Conservation (phyloP, 768 basidiomycete genomes). For the Podaxis sp. region DNA sequence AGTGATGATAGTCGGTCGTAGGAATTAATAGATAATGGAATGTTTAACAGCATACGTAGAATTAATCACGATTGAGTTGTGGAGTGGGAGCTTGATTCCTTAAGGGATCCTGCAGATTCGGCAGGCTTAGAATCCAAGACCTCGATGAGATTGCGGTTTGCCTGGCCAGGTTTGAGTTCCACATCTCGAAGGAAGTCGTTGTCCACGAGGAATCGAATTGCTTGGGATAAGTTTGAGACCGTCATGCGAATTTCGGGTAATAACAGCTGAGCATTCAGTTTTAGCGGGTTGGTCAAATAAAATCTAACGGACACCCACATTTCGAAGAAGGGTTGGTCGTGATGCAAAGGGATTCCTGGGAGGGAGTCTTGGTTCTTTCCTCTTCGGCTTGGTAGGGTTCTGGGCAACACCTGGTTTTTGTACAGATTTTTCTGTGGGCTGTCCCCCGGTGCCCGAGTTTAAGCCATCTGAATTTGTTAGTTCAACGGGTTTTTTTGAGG, state of each 20-base stretch:
- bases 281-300: background rate
- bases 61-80: background rate
- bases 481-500: slow-evolving; percentile 39
- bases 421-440: background rate
- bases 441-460: background rate
- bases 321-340: slow-evolving; percentile 71
- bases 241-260: slow-evolving; percentile 84
- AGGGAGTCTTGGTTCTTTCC: slow-evolving; percentile 20
- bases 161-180: slow-evolving; percentile 78
- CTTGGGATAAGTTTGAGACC: slow-evolving; percentile 88
- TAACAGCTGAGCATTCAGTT: slow-evolving; percentile 49
- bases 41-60: background rate
- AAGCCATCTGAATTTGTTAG: background rate
- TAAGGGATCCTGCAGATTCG: background rate
- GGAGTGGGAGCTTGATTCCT: background rate
- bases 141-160: slow-evolving; percentile 57
- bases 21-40: background rate
- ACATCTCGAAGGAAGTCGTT: slow-evolving; percentile 84
- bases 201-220: slow-evolving; percentile 83
- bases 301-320: slow-evolving; percentile 42
- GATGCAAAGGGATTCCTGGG: slow-evolving; percentile 62
- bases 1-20: background rate
- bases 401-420: slow-evolving; percentile 13
- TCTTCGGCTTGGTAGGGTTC: slow-evolving; percentile 36
- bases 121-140: slow-evolving; percentile 31